Base-by-base conservation (phyloP, 176 grass and related monocot genomes). In the Tuctoria greenei region DNA sequence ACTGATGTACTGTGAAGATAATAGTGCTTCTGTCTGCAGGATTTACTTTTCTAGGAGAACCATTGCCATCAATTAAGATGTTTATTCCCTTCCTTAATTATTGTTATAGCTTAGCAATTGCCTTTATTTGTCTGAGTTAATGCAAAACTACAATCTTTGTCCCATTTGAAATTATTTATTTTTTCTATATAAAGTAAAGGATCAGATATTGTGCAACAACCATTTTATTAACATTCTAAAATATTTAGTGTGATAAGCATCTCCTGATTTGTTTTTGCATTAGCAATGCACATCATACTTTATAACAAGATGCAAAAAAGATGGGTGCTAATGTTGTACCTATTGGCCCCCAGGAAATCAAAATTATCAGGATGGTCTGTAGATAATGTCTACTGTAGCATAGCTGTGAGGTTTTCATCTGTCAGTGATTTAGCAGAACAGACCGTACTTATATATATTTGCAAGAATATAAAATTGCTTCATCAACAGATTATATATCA, bases 191-290 rank as follows among this genome's bases (percentile, higher is more conserved):
- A 47, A 31, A 2, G n/a, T 2, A 31, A 81, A 72, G 21, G 44
- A 81, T 64, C 23, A 46, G 79, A 34, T 61, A 25, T 26, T 6
- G 25, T 26, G 66, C 3, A n/a, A 7, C 3, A 10, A 6, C 9
- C 4, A 17, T 37, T 24, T 46, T 45, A 9, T 61, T 59, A 10
- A 44, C 0, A 59, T 60, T 36, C 6, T 49, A 26, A 61, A 36
- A 7, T 46, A 5, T 38, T 38, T 2, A 51, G 14, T 50, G n/a
- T 14, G 14, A 71, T 47, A 80, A 46, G 10, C 14, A 12, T 64
- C 8, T 20, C 24, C 44, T 72, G 42, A 49, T 27, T 68, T 83
- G 51, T 26, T 68, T 11, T n/a, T 39, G 59, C 31, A 69, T 28
- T 52, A 35, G 8, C 45, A 16, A 67, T 56, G 23, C 43, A 15